These are phyloP conservation scores for Nicotiana tabacum DNA, from an alignment of 257 asterid species.

Conservation along the genomic window DNA sequence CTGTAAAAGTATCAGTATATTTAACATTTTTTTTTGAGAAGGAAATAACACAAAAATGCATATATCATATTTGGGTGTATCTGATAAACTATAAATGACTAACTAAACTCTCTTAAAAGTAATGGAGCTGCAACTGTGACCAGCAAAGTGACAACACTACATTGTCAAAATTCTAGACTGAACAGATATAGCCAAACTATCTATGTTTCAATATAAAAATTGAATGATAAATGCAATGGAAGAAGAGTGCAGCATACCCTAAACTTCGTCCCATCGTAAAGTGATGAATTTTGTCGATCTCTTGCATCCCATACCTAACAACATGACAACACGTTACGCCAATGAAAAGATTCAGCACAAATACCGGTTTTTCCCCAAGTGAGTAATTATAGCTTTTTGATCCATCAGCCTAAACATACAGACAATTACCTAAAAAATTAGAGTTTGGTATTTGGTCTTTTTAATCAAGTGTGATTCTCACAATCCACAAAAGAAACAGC, in stretches of 20 bases:
- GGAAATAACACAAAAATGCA: not conserved
- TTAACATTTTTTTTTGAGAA: not conserved
- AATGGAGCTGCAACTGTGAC: no score
- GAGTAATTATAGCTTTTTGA: not conserved
- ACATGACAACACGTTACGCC: not conserved
- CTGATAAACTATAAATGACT: not conserved
- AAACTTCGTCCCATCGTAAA: conserved; percentile 79
- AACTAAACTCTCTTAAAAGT: not conserved
- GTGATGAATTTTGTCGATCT: conserved; percentile 49
- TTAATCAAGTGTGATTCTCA: no score
- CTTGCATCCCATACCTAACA: conserved; percentile 74
- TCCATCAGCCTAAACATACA: not conserved
- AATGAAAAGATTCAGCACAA: conserved; percentile 2
- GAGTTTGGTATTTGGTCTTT: no score
- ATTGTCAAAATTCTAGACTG: no score
- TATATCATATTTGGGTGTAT: not conserved
- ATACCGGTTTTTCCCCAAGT: not conserved
- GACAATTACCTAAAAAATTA: no score
- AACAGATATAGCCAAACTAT: not conserved
- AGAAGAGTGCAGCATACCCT: conserved; percentile 55
- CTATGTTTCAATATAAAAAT: not conserved
- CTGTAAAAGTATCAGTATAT: conserved; percentile 32
- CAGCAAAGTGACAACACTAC: no score
- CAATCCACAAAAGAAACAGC: not conserved
- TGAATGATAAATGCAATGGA: not conserved